Conservation (phyloP, 2,329 filamentous ascomycete genomes). For the Claviceps africana region DNA sequence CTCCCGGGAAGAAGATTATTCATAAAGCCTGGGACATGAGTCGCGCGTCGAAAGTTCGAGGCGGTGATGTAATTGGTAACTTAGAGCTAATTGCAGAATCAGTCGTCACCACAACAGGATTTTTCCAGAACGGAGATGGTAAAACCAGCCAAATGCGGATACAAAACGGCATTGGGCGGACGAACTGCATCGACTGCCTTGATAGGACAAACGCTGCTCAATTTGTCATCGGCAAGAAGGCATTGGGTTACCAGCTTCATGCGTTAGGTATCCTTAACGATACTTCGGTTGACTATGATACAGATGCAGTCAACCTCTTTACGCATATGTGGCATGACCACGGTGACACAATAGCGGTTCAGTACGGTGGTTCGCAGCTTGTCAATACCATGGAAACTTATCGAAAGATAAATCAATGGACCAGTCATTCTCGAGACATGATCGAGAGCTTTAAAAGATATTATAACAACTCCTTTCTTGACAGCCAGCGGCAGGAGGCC, state of each 20-base stretch:
- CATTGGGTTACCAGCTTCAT: slow-evolving; percentile 81
- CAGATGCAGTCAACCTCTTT: slow-evolving; percentile 88
- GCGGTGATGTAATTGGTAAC: slow-evolving; percentile 87
- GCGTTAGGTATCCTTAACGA: slow-evolving; percentile 76
- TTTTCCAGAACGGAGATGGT: slow-evolving; percentile 85
- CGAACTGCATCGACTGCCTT: slow-evolving; percentile 95
- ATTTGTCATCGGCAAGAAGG: slow-evolving; percentile 92
- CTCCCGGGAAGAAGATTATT: slow-evolving; percentile 68
- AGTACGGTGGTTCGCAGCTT: slow-evolving; percentile 92
- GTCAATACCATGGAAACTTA: slow-evolving; percentile 99
- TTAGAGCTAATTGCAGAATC: slow-evolving; percentile 82
- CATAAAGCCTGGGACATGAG: slow-evolving; percentile 99
- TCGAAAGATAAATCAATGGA: slow-evolving; percentile 98
- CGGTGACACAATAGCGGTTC: slow-evolving; percentile 92
- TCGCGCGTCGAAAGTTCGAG: slow-evolving; percentile 76
- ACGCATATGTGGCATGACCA: slow-evolving; percentile 98
- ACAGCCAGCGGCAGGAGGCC: slow-evolving; percentile 93
- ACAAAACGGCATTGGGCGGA: slow-evolving; percentile 86
- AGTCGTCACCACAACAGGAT: slow-evolving; percentile 72
- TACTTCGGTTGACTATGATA: slow-evolving; percentile 77
- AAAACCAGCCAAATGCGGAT: slow-evolving; percentile 48
- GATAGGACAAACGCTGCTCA: slow-evolving; percentile 96
- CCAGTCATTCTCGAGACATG: slow-evolving; percentile 93
- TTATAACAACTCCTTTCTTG: slow-evolving; percentile 96
- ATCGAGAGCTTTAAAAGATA: slow-evolving; percentile 98